phyloP scores from a whole-genome alignment of 2,329 filamentous ascomycete genomes.

The Emmonsiellopsis sp. region DNA sequence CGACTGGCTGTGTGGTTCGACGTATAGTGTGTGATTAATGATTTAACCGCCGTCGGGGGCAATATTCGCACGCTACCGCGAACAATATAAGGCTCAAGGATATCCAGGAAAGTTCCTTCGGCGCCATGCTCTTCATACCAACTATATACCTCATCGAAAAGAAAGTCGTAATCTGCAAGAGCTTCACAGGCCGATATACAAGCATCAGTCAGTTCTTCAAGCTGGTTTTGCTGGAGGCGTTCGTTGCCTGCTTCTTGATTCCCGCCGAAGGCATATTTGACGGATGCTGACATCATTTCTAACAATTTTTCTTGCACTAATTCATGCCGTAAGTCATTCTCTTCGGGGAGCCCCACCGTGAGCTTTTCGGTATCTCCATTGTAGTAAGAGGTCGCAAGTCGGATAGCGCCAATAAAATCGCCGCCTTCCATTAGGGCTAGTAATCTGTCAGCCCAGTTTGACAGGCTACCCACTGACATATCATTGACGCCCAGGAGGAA shows the following conservation, averaged over 20 bases:
- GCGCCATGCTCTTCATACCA: slow-evolving; percentile 72
- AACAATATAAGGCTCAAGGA: slow-evolving; percentile 78
- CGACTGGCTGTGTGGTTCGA: slow-evolving; percentile 63
- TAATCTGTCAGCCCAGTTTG: slow-evolving; percentile 93
- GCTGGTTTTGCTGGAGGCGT: slow-evolving; percentile 49
- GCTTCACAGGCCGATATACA: slow-evolving; percentile 76
- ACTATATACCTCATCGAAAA: slow-evolving; percentile 86
- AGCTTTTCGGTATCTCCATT: slow-evolving; percentile 85
- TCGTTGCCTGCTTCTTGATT: slow-evolving; percentile 38
- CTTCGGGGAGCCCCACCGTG: slow-evolving; percentile 85
- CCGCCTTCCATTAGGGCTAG: slow-evolving; percentile 92
- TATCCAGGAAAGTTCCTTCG: slow-evolving; percentile 73
- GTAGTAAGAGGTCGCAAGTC: slow-evolving; percentile 85
- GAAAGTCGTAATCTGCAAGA: slow-evolving; percentile 67
- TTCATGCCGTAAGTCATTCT: slow-evolving; percentile 61
- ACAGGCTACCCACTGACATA: slow-evolving; percentile 78
- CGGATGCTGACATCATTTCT: slow-evolving; percentile 85
- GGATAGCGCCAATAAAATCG: slow-evolving; percentile 88
- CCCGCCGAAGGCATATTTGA: slow-evolving; percentile 77
- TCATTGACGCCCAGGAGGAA: slow-evolving; percentile 94
- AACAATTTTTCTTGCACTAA: slow-evolving; percentile 82
- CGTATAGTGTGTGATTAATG: slow-evolving; percentile 73
- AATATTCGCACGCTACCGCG: slow-evolving; percentile 64
- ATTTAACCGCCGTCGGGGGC: slow-evolving; percentile 76
- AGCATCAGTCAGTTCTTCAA: slow-evolving; percentile 69